phyloP scores from a whole-genome alignment of 441 rosid genomes.

The Pelargonium fulgidum region DNA sequence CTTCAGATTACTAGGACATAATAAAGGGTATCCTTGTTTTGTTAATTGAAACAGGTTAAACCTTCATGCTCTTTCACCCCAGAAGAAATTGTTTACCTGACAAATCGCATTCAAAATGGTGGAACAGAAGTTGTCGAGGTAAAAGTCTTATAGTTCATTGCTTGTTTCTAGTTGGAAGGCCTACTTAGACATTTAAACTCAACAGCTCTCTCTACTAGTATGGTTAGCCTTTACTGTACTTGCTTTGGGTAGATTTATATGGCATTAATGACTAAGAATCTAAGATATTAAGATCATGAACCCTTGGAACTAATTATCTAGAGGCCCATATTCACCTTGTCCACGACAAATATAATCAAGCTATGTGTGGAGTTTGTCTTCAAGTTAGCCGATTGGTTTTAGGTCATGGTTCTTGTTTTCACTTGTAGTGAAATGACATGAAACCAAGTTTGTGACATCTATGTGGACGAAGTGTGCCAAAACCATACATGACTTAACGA shows the following conservation, averaged over 20 bases:
- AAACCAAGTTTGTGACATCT: background rate
- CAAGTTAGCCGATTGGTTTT: too few species aligned
- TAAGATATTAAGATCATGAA: too few species aligned
- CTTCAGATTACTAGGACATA: background rate
- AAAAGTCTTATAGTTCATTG: background rate
- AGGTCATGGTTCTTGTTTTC: background rate
- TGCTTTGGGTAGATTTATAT: background rate
- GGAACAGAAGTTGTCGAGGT: slow-evolving; percentile 90
- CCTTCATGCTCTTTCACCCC: slow-evolving; percentile 66
- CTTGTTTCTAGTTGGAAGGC: background rate
- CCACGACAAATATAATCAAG: too few species aligned
- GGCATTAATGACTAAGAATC: too few species aligned
- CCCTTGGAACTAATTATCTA: too few species aligned
- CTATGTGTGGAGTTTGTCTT: too few species aligned
- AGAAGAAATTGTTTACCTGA: slow-evolving; percentile 60
- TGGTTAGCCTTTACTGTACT: background rate
- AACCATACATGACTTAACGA: too few species aligned
- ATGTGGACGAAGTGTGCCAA: too few species aligned
- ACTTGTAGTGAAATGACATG: background rate
- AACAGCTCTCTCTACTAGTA: background rate
- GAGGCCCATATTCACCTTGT: too few species aligned
- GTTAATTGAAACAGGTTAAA: slow-evolving; percentile 38
- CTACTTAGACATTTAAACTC: background rate
- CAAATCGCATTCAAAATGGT: slow-evolving; percentile 78
- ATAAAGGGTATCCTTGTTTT: background rate